These are phyloP conservation scores for Amaranthus cruentus DNA, from an alignment of 148 eudicot genomes.

Conservation along the genomic window DNA sequence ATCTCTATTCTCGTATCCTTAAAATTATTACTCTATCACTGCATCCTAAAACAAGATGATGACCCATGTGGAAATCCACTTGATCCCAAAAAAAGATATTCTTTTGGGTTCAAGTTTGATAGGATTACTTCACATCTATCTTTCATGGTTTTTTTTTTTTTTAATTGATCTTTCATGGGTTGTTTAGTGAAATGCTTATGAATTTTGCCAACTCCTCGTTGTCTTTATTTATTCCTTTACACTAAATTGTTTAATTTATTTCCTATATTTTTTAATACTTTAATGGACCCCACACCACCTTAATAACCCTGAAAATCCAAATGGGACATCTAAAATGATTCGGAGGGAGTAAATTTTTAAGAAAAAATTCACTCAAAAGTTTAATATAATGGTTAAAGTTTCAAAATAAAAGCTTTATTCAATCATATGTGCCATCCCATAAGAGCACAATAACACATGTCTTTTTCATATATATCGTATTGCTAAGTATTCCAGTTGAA, in stretches of 20 bases:
- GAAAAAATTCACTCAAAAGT: background rate
- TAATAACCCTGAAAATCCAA: background rate
- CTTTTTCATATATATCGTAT: no score
- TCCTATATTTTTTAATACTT: background rate
- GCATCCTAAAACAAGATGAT: background rate
- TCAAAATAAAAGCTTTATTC: no score
- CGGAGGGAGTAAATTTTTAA: background rate
- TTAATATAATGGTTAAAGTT: no score
- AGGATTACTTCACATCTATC: background rate
- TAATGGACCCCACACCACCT: background rate
- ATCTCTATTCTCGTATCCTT: no score
- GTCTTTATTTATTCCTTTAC: conserved; percentile 10
- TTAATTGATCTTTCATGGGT: background rate
- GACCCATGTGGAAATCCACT: conserved; percentile 17
- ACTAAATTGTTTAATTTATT: background rate
- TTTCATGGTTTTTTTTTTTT: background rate
- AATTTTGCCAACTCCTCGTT: background rate
- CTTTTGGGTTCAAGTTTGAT: background rate
- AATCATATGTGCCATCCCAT: no score
- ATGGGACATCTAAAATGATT: no score
- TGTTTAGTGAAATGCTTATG: conserved; percentile 6
- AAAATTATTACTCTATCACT: no score
- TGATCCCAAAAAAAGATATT: background rate
- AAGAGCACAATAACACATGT: no score
- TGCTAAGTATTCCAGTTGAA: no score